Conservation (phyloP, 805 yeast species). For the Saturnispora mendoncae region DNA sequence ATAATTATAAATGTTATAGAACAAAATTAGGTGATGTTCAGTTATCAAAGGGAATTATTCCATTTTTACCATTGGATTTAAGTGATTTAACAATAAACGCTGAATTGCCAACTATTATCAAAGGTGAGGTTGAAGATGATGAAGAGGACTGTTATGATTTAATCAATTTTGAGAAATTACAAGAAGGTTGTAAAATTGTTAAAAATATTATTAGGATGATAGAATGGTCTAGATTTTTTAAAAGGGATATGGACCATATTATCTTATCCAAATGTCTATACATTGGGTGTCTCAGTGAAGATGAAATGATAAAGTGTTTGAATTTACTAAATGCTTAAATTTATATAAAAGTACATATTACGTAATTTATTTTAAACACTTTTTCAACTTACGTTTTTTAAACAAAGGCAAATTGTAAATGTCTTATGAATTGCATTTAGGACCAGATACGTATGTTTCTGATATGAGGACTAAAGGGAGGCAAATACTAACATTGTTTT, state of each 20-base stretch:
- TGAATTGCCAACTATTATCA: conserved; percentile 45
- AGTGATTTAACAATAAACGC: conserved; percentile 75
- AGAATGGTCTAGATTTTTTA: conserved; percentile 74
- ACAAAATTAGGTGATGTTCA: conserved; percentile 45
- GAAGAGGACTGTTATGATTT: conserved; percentile 29
- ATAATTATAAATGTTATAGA: conserved; percentile 64
- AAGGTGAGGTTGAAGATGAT: conserved; percentile 13
- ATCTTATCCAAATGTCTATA: conserved; percentile 77
- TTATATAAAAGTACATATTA: background rate
- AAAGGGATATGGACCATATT: conserved; percentile 47
- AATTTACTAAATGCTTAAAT: conserved; percentile 13
- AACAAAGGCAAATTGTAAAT: background rate
- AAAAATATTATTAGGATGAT: conserved; percentile 70
- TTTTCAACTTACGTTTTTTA: background rate
- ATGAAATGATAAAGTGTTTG: conserved; percentile 49
- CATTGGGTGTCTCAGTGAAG: conserved; percentile 62
- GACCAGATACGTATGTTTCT: background rate
- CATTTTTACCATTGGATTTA: conserved; percentile 79
- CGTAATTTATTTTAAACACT: background rate
- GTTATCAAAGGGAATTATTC: conserved; percentile 71
- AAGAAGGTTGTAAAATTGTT: conserved; percentile 67
- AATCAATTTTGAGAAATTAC: conserved; percentile 71
- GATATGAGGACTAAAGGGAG: background rate
- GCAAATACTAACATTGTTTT: background rate
- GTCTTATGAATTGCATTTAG: conserved; percentile 1